Base-by-base conservation (phyloP, 2,329 filamentous ascomycete genomes). In the Aspergillus amoenus region DNA sequence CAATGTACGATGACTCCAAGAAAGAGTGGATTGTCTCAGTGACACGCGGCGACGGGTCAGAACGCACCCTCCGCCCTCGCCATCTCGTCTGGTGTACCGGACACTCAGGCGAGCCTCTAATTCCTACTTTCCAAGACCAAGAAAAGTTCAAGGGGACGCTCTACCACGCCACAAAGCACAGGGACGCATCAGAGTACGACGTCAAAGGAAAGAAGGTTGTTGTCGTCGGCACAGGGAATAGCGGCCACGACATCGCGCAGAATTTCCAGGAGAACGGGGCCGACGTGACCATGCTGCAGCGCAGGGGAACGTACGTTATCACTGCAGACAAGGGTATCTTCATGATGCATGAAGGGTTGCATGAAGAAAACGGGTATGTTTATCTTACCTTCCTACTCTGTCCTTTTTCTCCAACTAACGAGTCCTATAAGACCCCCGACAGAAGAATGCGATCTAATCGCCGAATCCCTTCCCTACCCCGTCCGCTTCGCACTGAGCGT, bases 281-380 rank as follows among this genome's bases (percentile, higher is more conserved):
- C 5, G 67, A 76, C 18, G 80, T 83, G 2, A 81, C 81, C 3
- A 80, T 85, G 76, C 64, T 85, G 2, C 82, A 85, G 66, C 78
- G 81, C 8, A 72, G 73, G 8, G 76, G 76, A 2, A 84, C 80
- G 3, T 82, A 79, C 64, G 78, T 82, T 11, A 73, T 83, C 24
- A 78, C 76, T 0, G 73, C 72, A 13, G 73, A 78, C 3, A 75
- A 75, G 41, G 76, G 77, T 1, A 68, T 79, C 0, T 73, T 79
- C 39, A 78, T 82, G 67, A 67, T 76, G 51, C 70, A 75, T 5
- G 70, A 77, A 27, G 78, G 77, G 2, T 61, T 79, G 37, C 79
- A 81, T 61, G 78, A 80, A 51, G 79, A 81, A 60, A 68, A 67
- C 41, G 73, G 73, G 68, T 72, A 61, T 17, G 62, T 47, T 6